Percentiles rank a stretch among this genome's conserved stretches.
Evolutionary conservation across 768 basidiomycete species (phyloP).

Genomic region (Pleurotus salmoneostramineus): DNA sequence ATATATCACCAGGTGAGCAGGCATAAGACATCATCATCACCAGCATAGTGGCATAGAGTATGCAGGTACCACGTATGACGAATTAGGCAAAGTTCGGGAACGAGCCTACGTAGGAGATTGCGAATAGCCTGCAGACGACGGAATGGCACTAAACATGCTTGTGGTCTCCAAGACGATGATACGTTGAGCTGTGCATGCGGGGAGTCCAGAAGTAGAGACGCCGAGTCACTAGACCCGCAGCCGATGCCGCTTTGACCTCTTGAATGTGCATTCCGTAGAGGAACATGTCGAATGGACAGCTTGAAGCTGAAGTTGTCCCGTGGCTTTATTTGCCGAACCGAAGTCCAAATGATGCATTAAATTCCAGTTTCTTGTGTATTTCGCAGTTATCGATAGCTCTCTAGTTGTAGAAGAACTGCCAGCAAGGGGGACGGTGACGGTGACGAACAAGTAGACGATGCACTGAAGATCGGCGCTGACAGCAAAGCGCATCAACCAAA

Average conservation of each 20-base stretch:
- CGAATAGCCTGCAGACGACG: background rate
- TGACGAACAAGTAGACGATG: too few species aligned
- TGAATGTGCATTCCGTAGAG: constrained; percentile 1
- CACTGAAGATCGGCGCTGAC: too few species aligned
- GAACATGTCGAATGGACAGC: background rate
- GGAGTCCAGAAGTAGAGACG: background rate
- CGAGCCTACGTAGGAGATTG: background rate
- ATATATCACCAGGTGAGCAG: background rate
- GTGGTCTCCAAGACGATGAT: constrained; percentile 3
- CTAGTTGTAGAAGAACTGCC: too few species aligned
- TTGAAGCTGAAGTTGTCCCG: background rate
- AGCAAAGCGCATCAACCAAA: background rate
- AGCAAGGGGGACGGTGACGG: too few species aligned
- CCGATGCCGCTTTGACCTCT: background rate
- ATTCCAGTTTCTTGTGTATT: too few species aligned
- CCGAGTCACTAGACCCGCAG: background rate
- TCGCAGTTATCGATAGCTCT: too few species aligned
- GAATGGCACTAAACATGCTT: constrained; percentile 7
- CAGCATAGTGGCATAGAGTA: background rate
- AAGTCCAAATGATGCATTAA: too few species aligned
- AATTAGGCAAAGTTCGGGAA: background rate
- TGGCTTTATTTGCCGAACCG: background rate
- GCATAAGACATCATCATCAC: too few species aligned
- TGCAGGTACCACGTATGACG: background rate
- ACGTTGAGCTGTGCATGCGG: background rate